A percentile compares a stretch with the other conserved stretches of the same genome.
phyloP scores from a whole-genome alignment of 1,139 yeast species.

The Saccharomyces hybrid region DNA sequence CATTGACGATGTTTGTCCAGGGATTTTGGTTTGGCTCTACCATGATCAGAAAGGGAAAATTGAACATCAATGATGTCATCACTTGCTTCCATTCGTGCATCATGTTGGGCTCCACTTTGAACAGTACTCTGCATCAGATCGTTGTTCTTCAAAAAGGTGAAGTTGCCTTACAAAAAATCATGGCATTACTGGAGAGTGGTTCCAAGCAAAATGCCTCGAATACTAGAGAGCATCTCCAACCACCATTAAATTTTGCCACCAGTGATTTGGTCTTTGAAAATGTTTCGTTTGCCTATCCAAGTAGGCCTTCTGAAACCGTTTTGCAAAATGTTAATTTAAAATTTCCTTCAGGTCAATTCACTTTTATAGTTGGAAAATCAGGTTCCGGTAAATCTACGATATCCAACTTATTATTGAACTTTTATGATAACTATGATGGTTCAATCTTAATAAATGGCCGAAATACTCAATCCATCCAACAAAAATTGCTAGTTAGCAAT shows the following conservation, averaged over 20 bases:
- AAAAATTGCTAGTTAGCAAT: constrained; percentile 51
- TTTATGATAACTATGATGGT: constrained; percentile 47
- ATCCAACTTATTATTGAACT: constrained; percentile 50
- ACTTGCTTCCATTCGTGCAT: constrained; percentile 81
- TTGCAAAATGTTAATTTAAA: constrained; percentile 41
- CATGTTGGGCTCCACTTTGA: constrained; percentile 54
- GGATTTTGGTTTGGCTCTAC: constrained; percentile 85
- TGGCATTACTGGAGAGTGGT: constrained; percentile 10
- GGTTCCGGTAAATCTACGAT: constrained; percentile 92
- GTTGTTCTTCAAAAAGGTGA: constrained; percentile 55
- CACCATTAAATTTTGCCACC: constrained; percentile 18
- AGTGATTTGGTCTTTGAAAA: constrained; percentile 40
- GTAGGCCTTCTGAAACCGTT: constrained; percentile 40
- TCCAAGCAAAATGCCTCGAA: constrained; percentile 3
- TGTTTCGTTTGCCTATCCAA: constrained; percentile 56
- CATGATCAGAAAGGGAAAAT: constrained; percentile 46
- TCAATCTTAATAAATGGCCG: constrained; percentile 48
- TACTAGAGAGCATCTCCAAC: constrained; percentile 8
- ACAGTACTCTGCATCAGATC: constrained; percentile 45
- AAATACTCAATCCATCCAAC: constrained; percentile 38
- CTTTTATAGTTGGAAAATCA: constrained; percentile 72
- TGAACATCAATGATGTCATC: constrained; percentile 55
- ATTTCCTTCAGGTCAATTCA: constrained; percentile 42
- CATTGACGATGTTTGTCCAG: constrained; percentile 74
- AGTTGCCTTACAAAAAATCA: constrained; percentile 42